These are phyloP conservation scores for Kwoniella mangroviensis DNA, from an alignment of 768 basidiomycete species.

Conservation along the genomic window DNA sequence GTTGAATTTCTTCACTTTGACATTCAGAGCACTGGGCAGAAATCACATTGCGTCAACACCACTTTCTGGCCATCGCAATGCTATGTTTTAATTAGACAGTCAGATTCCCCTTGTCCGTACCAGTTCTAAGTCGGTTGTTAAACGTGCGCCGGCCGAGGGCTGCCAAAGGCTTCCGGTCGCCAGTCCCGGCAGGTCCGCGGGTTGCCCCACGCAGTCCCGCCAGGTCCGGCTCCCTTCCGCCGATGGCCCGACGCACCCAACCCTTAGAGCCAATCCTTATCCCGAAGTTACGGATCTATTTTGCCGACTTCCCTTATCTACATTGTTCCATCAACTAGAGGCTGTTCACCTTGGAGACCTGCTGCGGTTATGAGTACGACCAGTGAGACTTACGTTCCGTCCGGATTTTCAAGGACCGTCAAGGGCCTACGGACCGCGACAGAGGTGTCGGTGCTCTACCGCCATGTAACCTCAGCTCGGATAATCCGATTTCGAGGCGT, in stretches of 20 bases:
- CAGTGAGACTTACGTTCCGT: slow-evolving; percentile 73
- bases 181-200: slow-evolving; percentile 61
- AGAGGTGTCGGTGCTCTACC: slow-evolving; percentile 73
- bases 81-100: slow-evolving; percentile 85
- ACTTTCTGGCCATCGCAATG: slow-evolving; percentile 66
- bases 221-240: slow-evolving; percentile 71
- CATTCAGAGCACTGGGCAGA: slow-evolving; percentile 83
- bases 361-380: slow-evolving; percentile 75
- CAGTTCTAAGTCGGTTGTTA: slow-evolving; percentile 74
- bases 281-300: slow-evolving; percentile 76
- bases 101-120: slow-evolving; percentile 79
- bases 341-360: slow-evolving; percentile 81
- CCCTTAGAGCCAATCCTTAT: slow-evolving; percentile 74
- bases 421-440: slow-evolving; percentile 62
- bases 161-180: slow-evolving; percentile 64
- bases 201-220: slow-evolving; percentile 72
- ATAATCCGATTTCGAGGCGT: slow-evolving; percentile 77
- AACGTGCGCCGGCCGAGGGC: slow-evolving; percentile 64
- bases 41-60: slow-evolving; percentile 81
- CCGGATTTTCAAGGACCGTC: slow-evolving; percentile 76
- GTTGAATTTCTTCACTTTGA: slow-evolving; percentile 81
- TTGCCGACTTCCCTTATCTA: slow-evolving; percentile 81
- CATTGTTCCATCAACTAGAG: slow-evolving; percentile 80
- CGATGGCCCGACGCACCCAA: slow-evolving; percentile 77
- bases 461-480: slow-evolving; percentile 73